Evolutionary conservation across 345 rosid species (phyloP), one percentile per base, ranked within the genome.

Genomic region (Kandelia obovata): DNA sequence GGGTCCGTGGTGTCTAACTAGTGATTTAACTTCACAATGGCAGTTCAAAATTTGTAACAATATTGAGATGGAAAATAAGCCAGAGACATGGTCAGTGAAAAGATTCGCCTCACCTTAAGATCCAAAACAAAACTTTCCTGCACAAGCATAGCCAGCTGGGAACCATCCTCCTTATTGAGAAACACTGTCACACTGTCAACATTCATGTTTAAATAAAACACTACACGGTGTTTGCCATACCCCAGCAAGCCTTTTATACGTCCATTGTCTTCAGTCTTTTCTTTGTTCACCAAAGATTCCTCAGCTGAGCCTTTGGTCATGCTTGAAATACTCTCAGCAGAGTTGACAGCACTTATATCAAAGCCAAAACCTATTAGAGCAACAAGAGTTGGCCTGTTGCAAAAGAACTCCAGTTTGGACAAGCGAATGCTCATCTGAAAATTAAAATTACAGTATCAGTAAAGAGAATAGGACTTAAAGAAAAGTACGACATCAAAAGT

Each of bases 351-450:
- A 68, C 93, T 80, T 76, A 92, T 77, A 79, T 88, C 99, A 63
- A 90, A 72, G 71, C 98, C 98, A 84, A 92, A 90, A 78, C 87
- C 93, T 77, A 95, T 95, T 72, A 95, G 82, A 74, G 99, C 96
- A 84, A 95, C 96, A 63, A 95, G 79, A 73, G 99, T 88, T 55
- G 92, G 98, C 73, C 99, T 84, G 88, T 85, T 92, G 84, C 89
- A 95, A 80, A 92, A 95, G 81, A 95, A 92, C 78, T 90, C 94
- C 76, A 95, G 82, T 77, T 87, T 89, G 81, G 99, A 92, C 99
- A 95, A 87, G 81, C 91, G 89, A 73, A 95, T 81, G 62, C 90
- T 84, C 99, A 95, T 92, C 99, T 95, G 97, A 75, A 73, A 78
- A 81, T 66, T 68, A 53, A 58, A 68, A 77, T 60, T 53, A 51